Conservation (phyloP, 306 rosid genomes). For the Casuarina glauca region DNA sequence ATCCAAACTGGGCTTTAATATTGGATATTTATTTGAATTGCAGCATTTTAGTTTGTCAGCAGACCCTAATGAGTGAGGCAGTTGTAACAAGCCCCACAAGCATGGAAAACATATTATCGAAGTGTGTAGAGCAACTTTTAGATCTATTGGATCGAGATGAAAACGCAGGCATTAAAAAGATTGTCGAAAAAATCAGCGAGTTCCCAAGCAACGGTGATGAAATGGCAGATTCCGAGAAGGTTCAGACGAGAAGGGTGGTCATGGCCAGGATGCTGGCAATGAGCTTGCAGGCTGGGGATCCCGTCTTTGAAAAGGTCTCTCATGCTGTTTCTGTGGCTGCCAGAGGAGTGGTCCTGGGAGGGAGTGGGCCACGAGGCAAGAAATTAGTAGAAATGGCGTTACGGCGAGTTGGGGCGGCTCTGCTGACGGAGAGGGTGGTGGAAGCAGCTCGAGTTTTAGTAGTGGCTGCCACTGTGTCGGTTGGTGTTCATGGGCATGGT, state of each 20-base stretch:
- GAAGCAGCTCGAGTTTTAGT: conserved; percentile 77
- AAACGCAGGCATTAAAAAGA: conserved; percentile 66
- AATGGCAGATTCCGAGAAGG: conserved; percentile 34
- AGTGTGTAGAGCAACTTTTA: conserved; percentile 49
- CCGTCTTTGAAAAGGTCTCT: conserved; percentile 78
- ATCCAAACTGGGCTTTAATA: no score
- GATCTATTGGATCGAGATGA: conserved; percentile 52
- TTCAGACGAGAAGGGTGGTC: conserved; percentile 55
- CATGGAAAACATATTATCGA: conserved; percentile 46
- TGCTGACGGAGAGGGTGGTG: conserved; percentile 54
- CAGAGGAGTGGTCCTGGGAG: conserved; percentile 76
- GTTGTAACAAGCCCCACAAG: conserved; percentile 43
- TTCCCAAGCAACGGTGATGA: conserved; percentile 35
- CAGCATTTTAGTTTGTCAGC: conserved; percentile 86
- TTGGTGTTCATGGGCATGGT: conserved; percentile 84
- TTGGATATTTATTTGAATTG: conserved; percentile 39
- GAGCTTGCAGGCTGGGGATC: conserved; percentile 88
- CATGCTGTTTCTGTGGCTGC: conserved; percentile 59
- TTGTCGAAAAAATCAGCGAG: conserved; percentile 60
- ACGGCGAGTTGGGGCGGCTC: conserved; percentile 69
- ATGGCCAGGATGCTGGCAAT: conserved; percentile 66
- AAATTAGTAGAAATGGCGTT: conserved; percentile 69
- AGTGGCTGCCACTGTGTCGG: conserved; percentile 68
- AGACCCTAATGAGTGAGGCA: conserved; percentile 69
- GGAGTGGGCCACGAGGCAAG: conserved; percentile 64